Conservation (phyloP, 2,329 filamentous ascomycete species). For the Monilinia aucupariae region DNA sequence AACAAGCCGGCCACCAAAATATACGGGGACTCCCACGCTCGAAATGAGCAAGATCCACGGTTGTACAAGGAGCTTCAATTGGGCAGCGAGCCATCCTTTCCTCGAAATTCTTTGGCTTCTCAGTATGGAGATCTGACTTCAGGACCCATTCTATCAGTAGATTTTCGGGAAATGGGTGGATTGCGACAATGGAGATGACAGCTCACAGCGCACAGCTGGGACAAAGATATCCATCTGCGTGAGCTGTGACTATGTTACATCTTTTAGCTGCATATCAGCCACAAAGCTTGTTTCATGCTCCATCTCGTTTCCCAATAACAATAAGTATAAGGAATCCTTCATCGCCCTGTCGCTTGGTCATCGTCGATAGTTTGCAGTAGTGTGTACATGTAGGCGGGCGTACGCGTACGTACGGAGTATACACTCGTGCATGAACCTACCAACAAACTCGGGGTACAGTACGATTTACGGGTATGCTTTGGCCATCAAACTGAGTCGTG, state of each 20-base stretch:
- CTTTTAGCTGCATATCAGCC: background rate
- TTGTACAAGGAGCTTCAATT: background rate
- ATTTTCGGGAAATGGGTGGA: background rate
- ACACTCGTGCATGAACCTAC: slow-evolving; percentile 5
- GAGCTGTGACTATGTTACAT: background rate
- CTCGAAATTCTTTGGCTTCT: background rate
- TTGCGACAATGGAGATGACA: slow-evolving; percentile 1
- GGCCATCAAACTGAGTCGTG: background rate
- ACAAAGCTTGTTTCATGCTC: background rate
- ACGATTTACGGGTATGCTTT: slow-evolving; percentile 2
- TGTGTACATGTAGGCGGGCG: background rate
- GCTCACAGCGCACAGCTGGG: background rate
- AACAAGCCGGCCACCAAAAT: slow-evolving; percentile 6
- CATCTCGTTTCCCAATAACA: background rate
- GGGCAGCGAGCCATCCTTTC: slow-evolving; percentile 1
- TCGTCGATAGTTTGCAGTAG: slow-evolving; percentile 1
- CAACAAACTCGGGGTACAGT: background rate
- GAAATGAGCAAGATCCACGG: slow-evolving; percentile 4
- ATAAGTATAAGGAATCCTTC: background rate
- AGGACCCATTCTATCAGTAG: background rate
- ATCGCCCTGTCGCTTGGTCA: background rate
- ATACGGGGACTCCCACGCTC: slow-evolving; percentile 4
- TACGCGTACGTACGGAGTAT: background rate
- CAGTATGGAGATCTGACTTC: background rate
- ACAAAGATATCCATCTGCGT: background rate